Percentiles rank a stretch among this genome's conserved stretches.
These are phyloP conservation scores for Lavandula angustifolia DNA, from an alignment of 257 asterid species.

Conservation along the genomic window DNA sequence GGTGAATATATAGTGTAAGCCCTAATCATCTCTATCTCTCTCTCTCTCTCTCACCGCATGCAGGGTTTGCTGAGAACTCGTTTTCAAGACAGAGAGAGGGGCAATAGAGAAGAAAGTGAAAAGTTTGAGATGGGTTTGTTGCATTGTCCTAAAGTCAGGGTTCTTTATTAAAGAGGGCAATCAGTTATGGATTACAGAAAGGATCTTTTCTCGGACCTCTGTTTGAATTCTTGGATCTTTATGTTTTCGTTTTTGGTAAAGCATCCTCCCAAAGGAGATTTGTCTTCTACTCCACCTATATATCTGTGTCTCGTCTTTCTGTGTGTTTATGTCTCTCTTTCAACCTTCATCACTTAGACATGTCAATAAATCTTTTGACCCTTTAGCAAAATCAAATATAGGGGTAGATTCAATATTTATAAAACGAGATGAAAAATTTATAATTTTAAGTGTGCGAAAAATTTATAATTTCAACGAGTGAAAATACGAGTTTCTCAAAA, in stretches of 20 bases:
- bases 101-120: conserved; percentile 23
- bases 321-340: conserved; percentile 16
- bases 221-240: conserved; percentile 39
- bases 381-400: neutral
- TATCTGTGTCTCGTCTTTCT: too few species aligned
- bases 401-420: too few species aligned
- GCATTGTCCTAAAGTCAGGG: conserved; percentile 35
- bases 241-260: conserved; percentile 40
- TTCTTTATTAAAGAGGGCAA: conserved; percentile 34
- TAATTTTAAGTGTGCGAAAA: too few species aligned
- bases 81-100: conserved; percentile 36
- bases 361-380: neutral
- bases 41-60: conserved; percentile 35
- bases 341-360: conserved; percentile 19
- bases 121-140: conserved; percentile 25
- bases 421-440: too few species aligned
- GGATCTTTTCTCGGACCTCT: conserved; percentile 31
- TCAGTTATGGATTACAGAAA: conserved; percentile 31
- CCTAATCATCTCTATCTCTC: neutral
- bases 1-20: conserved; percentile 18
- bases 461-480: too few species aligned
- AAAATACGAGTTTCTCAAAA: too few species aligned
- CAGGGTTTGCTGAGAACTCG: conserved; percentile 40
- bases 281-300: conserved; percentile 24
- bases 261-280: conserved; percentile 40